phyloP scores from a whole-genome alignment of 768 basidiomycete species.

The Lentinus tigrinus region DNA sequence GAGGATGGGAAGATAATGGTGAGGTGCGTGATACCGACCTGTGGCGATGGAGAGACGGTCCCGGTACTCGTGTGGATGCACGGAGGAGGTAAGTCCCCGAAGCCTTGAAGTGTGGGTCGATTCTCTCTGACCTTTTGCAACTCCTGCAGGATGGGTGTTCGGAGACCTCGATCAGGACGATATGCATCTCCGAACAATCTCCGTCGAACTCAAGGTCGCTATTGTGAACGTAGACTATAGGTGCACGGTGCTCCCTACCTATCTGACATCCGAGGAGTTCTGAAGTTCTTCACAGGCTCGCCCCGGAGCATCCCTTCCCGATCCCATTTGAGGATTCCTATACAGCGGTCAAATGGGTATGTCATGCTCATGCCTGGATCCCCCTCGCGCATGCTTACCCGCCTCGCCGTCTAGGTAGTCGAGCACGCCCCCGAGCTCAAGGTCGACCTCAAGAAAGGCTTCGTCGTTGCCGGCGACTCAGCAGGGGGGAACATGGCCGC shows the following conservation, averaged over 20 bases:
- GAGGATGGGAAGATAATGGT: conserved; percentile 1
- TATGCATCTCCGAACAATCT: conserved; percentile 12
- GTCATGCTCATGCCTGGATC: no score
- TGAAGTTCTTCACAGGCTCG: conserved; percentile 21
- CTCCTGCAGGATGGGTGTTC: conserved; percentile 23
- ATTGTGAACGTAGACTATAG: conserved; percentile 17
- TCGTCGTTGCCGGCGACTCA: conserved; percentile 26
- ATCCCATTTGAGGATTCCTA: conserved; percentile 22
- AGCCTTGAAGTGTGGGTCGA: neutral
- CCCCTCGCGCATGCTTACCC: neutral
- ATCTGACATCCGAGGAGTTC: no score
- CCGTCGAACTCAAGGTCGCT: conserved; percentile 14
- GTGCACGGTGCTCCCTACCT: no score
- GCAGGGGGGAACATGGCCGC: conserved; percentile 25
- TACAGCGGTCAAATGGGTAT: conserved; percentile 27
- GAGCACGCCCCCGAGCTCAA: conserved; percentile 5
- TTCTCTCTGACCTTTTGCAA: neutral
- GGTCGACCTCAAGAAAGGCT: conserved; percentile 20
- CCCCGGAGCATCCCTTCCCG: conserved; percentile 27
- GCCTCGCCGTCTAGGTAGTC: neutral
- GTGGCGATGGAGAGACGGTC: neutral
- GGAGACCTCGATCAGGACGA: conserved; percentile 18
- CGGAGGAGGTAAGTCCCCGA: neutral
- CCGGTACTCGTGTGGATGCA: neutral
- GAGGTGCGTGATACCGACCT: neutral